phyloP scores from a whole-genome alignment of 306 rosid genomes.

The Hylodesmum podocarpum region DNA sequence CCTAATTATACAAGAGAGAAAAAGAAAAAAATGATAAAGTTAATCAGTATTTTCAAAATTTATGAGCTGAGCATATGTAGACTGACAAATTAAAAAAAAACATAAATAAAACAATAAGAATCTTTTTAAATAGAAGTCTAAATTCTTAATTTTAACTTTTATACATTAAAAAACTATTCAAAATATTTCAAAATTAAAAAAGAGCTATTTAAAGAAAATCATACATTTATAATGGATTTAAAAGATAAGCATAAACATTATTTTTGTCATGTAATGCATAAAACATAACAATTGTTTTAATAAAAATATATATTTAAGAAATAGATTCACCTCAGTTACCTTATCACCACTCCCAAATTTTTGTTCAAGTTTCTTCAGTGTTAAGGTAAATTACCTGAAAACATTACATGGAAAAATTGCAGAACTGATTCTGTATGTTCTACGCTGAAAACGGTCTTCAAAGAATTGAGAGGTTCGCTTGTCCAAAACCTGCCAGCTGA shows the following conservation, averaged over 20 bases:
- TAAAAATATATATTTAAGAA: neutral
- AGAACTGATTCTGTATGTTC: constrained; percentile 51
- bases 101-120: neutral
- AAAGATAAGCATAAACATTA: neutral
- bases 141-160: neutral
- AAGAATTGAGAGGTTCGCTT: constrained; percentile 63
- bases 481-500: constrained; percentile 74
- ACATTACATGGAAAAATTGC: constrained; percentile 43
- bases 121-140: too few species aligned
- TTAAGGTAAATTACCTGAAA: constrained; percentile 56
- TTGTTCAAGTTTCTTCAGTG: neutral
- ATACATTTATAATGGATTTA: neutral
- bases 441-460: constrained; percentile 64
- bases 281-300: neutral
- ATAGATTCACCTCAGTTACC: neutral
- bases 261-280: neutral
- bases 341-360: neutral
- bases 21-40: too few species aligned
- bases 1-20: too few species aligned
- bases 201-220: neutral
- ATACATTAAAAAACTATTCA: neutral
- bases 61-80: neutral
- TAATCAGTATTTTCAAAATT: neutral
- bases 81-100: neutral
- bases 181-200: neutral